Base-by-base conservation (phyloP, 768 basidiomycete genomes). In the Cantharellus anzutake region DNA sequence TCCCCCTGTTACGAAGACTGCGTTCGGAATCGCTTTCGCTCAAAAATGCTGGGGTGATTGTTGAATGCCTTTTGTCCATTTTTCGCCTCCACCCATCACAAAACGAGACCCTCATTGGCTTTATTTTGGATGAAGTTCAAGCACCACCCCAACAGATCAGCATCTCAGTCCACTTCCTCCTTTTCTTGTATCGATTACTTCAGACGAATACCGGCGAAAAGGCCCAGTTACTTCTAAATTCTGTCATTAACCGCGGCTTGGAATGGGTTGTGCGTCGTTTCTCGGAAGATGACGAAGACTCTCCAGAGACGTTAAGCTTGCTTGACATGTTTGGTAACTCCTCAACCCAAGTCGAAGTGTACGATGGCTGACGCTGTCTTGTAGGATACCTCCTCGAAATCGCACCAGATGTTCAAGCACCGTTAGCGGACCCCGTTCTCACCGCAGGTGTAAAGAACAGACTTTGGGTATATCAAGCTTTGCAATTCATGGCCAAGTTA, bases 341-440 rank as follows among this genome's bases (percentile, higher is more conserved):
- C 29, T 48, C 11, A 11, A 29, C 29, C 29, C 11, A 41, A 29
- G 44, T 56, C 7, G 42, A 58, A 11, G 51, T 56, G n/a, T 37
- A 11, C 34, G 44, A 37, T n/a, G 39, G 11, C 48, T 56, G 56
- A 63, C 57, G 51, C 20, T 44, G 53, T 51, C 11, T 44, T 35
- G 20, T 39, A 57, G 61, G 60, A 51, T 40, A 41, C 4, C 59
- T 65, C 1, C 51, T 63, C 7, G 34, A 42, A 3, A 44, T 42
- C 29, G 61, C 56, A 14, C 59, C 71, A 2, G 64, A 65, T 20
- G 65, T 77, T 41, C 83, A 83, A 63, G 63, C 74, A 0, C 79
- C 84, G 63, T 66, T 84, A 4, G 80, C 79, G 0, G 91, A 96
- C 61, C 82, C 86, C 0, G 68, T 90, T 16, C 63, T 92, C 20